Conservation (phyloP, 164 flowering plant species). For the Vitis labrusca region DNA sequence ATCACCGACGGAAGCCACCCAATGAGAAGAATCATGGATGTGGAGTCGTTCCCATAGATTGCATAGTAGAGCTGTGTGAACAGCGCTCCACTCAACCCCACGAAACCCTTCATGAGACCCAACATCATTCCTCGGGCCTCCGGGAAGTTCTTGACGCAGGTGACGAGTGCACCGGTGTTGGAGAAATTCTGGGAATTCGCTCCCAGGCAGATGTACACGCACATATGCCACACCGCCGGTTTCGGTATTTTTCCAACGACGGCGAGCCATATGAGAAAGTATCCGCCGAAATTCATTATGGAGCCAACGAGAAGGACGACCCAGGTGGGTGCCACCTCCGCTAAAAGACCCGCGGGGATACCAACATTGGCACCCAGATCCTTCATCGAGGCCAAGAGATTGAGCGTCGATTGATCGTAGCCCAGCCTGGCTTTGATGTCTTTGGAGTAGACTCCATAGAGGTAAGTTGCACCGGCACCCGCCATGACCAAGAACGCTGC, state of each 20-base stretch:
- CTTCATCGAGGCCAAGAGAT: conserved; percentile 30
- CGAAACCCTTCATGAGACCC: conserved; percentile 38
- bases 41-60: conserved; percentile 26
- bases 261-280: conserved; percentile 43
- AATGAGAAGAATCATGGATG: conserved; percentile 32
- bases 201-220: conserved; percentile 40
- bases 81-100: conserved; percentile 36
- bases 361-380: conserved; percentile 41
- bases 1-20: conserved; percentile 41
- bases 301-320: conserved; percentile 35
- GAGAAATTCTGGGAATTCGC: conserved; percentile 45
- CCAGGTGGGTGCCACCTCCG: conserved; percentile 44
- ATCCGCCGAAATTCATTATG: conserved; percentile 34
- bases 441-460: conserved; percentile 36
- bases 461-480: conserved; percentile 33
- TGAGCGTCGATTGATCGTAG: conserved; percentile 38
- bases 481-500: conserved; percentile 35
- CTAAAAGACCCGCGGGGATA: conserved; percentile 31
- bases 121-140: conserved; percentile 39
- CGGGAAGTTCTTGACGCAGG: conserved; percentile 42
- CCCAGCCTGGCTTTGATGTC: conserved; percentile 30
- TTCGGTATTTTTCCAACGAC: conserved; percentile 23
- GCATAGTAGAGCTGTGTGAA: conserved; percentile 34
- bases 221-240: conserved; percentile 45
- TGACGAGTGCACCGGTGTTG: conserved; percentile 41